Conservation (phyloP, 1,284 basidiomycete species). For the Malassezia brasiliensis region DNA sequence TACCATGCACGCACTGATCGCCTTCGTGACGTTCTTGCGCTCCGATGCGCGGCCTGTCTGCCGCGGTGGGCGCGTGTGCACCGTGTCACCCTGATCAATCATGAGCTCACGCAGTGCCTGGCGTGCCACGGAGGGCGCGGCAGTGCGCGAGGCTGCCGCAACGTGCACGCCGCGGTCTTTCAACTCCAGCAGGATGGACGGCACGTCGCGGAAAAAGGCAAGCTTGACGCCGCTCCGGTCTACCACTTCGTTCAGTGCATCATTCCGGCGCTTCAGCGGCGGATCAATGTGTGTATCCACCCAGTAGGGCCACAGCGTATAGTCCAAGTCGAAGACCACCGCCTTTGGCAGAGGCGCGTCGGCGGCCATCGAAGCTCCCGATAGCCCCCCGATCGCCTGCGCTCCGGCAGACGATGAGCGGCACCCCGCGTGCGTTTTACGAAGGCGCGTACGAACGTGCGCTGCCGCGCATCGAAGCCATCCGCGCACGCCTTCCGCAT, state of each 20-base stretch:
- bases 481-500: slow-evolving; percentile 31
- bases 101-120: slow-evolving; percentile 34
- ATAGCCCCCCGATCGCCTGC: not conserved
- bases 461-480: slow-evolving; percentile 20
- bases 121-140: slow-evolving; percentile 30
- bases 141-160: slow-evolving; percentile 35
- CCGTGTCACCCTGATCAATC: slow-evolving; percentile 20
- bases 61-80: not conserved
- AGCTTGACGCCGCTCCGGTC: slow-evolving; percentile 26
- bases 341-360: slow-evolving; percentile 23
- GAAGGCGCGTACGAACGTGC: slow-evolving; percentile 27
- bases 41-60: not conserved
- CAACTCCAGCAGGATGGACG: slow-evolving; percentile 32
- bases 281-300: slow-evolving; percentile 41
- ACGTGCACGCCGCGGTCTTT: slow-evolving; percentile 20
- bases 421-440: slow-evolving; percentile 25
- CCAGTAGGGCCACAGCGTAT: slow-evolving; percentile 45
- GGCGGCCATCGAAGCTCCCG: not conserved
- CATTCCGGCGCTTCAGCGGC: slow-evolving; percentile 24
- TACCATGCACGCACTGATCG: slow-evolving; percentile 15
- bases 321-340: slow-evolving; percentile 42
- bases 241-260: slow-evolving; percentile 30
- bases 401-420: slow-evolving; percentile 7
- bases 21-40: slow-evolving; percentile 15
- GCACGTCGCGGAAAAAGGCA: slow-evolving; percentile 37